These are phyloP conservation scores for Skeletonema marinoi DNA, from an alignment of 108 stramenopile genomes.

Conservation along the genomic window DNA sequence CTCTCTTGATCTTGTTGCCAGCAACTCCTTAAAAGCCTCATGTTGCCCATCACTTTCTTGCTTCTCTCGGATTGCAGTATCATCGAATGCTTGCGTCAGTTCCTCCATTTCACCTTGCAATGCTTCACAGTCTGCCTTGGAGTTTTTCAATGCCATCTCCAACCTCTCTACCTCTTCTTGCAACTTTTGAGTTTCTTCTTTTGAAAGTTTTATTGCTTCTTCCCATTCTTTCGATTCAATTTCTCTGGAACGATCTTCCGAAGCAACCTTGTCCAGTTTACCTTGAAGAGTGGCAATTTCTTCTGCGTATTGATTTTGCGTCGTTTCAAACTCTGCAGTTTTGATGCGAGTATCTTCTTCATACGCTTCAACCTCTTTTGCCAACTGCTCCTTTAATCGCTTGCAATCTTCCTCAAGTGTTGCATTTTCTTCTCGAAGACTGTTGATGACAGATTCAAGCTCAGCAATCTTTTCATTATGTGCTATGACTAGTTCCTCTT, in stretches of 20 bases:
- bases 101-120: slow-evolving; percentile 76
- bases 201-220: slow-evolving; percentile 34
- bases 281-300: slow-evolving; percentile 62
- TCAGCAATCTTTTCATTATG: slow-evolving; percentile 54
- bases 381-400: slow-evolving; percentile 69
- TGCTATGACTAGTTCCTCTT: slow-evolving; percentile 10
- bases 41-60: slow-evolving; percentile 11
- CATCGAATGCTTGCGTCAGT: slow-evolving; percentile 77
- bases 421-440: slow-evolving; percentile 56
- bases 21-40: slow-evolving; percentile 42
- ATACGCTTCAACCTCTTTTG: slow-evolving; percentile 69
- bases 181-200: slow-evolving; percentile 30
- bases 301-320: slow-evolving; percentile 61
- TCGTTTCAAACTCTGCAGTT: slow-evolving; percentile 40
- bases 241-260: slow-evolving; percentile 50
- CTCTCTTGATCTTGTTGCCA: slow-evolving; percentile 43
- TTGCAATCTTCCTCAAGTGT: slow-evolving; percentile 61
- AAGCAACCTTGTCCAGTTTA: slow-evolving; percentile 49
- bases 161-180: slow-evolving; percentile 64
- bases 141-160: slow-evolving; percentile 70
- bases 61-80: slow-evolving; percentile 44
- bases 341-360: slow-evolving; percentile 68
- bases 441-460: slow-evolving; percentile 30
- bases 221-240: slow-evolving; percentile 63
- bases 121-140: slow-evolving; percentile 67